Evolutionary conservation across 1,139 yeast genomes (phyloP).

Genomic region (Taphrina betulina): DNA sequence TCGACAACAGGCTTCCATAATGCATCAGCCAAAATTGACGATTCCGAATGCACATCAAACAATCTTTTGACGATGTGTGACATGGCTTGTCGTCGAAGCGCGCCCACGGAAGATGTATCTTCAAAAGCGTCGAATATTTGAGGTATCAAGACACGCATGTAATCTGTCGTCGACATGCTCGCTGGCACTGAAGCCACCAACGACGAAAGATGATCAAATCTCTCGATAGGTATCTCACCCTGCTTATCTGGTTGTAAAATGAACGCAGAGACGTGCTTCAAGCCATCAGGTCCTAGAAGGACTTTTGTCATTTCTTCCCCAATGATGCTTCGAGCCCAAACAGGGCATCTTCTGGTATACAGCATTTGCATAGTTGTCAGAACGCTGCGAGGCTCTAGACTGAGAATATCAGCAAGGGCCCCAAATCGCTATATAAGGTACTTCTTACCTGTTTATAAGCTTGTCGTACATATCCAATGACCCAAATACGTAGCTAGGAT

Average conservation of each 20-base stretch:
- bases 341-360: neutral
- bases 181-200: conserved; percentile 19
- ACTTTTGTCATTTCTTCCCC: conserved; percentile 11
- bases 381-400: neutral
- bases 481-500: neutral
- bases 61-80: conserved; percentile 4
- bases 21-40: neutral
- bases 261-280: neutral
- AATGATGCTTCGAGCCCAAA: neutral
- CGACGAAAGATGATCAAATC: conserved; percentile 6
- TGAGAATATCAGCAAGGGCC: no score
- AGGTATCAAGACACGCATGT: conserved; percentile 5
- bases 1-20: conserved; percentile 4
- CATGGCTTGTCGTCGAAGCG: no score
- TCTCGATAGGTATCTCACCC: conserved; percentile 14
- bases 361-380: neutral
- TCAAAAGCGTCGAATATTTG: conserved; percentile 4
- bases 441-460: neutral
- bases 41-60: neutral
- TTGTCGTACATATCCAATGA: neutral
- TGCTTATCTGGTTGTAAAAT: conserved; percentile 7
- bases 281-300: conserved; percentile 10
- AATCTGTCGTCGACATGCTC: neutral
- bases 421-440: no score
- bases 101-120: conserved; percentile 12